Percentiles rank a stretch among this genome's conserved stretches.
phyloP scores from a whole-genome alignment of 106 monocot species.

The Dendrobium chrysotoxum region DNA sequence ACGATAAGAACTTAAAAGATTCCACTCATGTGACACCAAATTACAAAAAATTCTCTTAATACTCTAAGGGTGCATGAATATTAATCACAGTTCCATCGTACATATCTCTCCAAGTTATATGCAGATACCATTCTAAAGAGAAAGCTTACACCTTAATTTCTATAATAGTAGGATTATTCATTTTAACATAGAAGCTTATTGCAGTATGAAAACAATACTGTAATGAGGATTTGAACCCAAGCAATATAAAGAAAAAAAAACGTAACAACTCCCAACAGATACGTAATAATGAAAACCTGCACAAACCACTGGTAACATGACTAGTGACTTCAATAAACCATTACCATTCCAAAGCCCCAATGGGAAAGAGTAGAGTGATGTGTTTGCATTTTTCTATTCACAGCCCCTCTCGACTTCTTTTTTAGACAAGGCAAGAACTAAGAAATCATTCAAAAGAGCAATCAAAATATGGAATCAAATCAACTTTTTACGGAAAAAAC shows the following conservation, averaged over 20 bases:
- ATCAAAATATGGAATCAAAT: background rate
- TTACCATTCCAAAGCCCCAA: background rate
- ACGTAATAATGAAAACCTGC: background rate
- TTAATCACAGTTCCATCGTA: background rate
- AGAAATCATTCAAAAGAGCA: background rate
- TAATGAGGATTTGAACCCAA: background rate
- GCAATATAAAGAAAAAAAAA: background rate
- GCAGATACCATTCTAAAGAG: background rate
- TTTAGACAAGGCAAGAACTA: background rate
- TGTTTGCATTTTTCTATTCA: background rate
- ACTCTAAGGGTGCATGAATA: background rate
- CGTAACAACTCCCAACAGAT: background rate
- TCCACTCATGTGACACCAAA: background rate
- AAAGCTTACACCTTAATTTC: background rate
- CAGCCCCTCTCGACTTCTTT: background rate
- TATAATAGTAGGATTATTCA: background rate
- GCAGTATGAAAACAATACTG: background rate
- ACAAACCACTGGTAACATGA: background rate
- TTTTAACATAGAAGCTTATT: background rate
- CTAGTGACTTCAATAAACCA: background rate
- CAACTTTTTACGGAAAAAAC: background rate
- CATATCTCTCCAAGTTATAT: conserved; percentile 1
- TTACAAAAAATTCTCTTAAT: background rate
- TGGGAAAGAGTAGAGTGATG: background rate
- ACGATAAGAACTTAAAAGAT: background rate